Evolutionary conservation across 176 grass and related monocot species (phyloP), one percentile per base, ranked within the genome.

Genomic region (Raddia guianensis): DNA sequence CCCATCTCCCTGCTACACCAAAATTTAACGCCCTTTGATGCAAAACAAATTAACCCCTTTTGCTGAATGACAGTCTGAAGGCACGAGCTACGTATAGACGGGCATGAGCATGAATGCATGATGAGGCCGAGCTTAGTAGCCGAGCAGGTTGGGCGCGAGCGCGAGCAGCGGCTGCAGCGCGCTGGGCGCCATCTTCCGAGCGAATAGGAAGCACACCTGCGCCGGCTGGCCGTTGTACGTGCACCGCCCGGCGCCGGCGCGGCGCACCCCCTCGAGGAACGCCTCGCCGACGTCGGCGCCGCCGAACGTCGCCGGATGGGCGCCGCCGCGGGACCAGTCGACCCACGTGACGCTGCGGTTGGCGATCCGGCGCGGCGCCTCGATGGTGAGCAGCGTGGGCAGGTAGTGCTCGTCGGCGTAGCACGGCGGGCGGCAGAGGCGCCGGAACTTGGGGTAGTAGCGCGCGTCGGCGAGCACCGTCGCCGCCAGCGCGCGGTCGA

Each of bases 391-490:
- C 83, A 89, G 63, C 3, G 88, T 97, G 0, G 90, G 93, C 8
- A 97, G 84, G 83, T 97, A 97, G 79, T 97, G 93, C 83, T 97
- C 93, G 12, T 97, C 93, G 0, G 69, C 50, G 7, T 93, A 97
- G 83, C 93, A 93, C 0, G 90, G 42, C 8, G 86, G 34, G 3
- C 53, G 75, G 19, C 93, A 97, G 6, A 82, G 77, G 1, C 77
- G 27, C 0, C 63, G 12, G 49, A 97, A 97, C 61, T 84, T 90
- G 3, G 86, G 90, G 77, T 87, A 91, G 78, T 97, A 97, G 1
- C 40, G 73, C 1, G 1, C 76, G 62, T 93, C 90, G 6, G 62
- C 82, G 49, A 97, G 61, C 0, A 91, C 77, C 15, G 48, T 32
- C 14, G 85, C 65, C 52, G 88, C 90, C n/a, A 97, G 76, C 2